Percentiles rank a stretch among this genome's conserved stretches.
These are phyloP conservation scores for Moricandia arvensis DNA, from an alignment of 345 rosid genomes.

Conservation along the genomic window DNA sequence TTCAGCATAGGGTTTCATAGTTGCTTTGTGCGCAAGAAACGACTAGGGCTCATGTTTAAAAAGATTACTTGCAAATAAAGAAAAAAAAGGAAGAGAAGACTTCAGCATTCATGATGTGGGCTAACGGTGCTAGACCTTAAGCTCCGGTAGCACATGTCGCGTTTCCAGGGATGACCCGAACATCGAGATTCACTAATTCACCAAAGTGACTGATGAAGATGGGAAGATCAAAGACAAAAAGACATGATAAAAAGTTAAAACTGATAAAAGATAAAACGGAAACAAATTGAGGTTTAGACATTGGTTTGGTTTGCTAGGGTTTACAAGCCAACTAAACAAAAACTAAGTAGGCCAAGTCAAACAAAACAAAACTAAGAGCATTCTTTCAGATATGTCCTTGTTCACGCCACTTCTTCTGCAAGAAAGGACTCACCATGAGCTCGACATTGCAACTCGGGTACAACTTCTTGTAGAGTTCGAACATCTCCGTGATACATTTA, in stretches of 20 bases:
- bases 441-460: slow-evolving; percentile 3
- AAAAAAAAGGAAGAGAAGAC: too few relatives aligned
- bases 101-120: too few relatives aligned
- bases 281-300: neutral
- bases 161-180: too few relatives aligned
- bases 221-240: neutral
- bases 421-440: neutral
- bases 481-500: neutral
- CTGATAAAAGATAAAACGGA: neutral
- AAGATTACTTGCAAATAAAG: too few relatives aligned
- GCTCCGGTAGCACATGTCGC: too few relatives aligned
- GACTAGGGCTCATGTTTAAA: too few relatives aligned
- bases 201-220: neutral
- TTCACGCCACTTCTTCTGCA: slow-evolving; percentile 1
- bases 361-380: neutral
- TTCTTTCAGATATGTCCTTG: neutral
- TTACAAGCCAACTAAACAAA: neutral
- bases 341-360: neutral
- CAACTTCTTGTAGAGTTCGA: neutral
- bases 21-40: too few relatives aligned
- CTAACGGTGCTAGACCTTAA: too few relatives aligned
- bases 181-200: too few relatives aligned
- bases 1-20: too few relatives aligned
- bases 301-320: neutral
- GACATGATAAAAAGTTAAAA: too few relatives aligned